A percentile compares a stretch with the other conserved stretches of the same genome.
These are phyloP conservation scores for Malassezia globosa DNA, from an alignment of 1,284 basidiomycete genomes.

Conservation along the genomic window DNA sequence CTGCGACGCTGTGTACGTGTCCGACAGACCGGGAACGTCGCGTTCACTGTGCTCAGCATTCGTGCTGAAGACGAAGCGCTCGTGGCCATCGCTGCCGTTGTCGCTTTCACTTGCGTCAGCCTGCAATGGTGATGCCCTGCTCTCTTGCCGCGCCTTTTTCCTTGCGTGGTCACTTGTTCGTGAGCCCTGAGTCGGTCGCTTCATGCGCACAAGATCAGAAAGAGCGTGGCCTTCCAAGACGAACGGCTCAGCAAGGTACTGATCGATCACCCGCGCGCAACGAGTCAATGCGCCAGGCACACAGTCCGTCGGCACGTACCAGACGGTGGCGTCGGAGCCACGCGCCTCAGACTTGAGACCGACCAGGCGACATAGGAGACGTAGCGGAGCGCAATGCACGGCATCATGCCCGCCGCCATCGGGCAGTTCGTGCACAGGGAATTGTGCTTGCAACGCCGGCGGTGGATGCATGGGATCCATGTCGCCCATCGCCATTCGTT, in stretches of 20 bases:
- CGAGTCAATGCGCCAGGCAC: slow-evolving; percentile 29
- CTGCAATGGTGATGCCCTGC: too few species aligned
- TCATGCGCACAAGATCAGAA: slow-evolving; percentile 24
- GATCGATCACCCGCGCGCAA: slow-evolving; percentile 35
- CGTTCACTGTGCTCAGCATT: slow-evolving; percentile 4
- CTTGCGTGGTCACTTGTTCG: too few species aligned
- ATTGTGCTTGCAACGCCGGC: not conserved
- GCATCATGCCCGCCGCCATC: not conserved
- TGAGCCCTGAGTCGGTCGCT: slow-evolving; percentile 19
- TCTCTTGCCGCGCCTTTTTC: too few species aligned
- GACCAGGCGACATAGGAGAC: slow-evolving; percentile 35
- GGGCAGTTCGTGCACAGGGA: not conserved
- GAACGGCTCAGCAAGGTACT: slow-evolving; percentile 33
- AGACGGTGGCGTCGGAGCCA: slow-evolving; percentile 20
- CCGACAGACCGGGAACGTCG: slow-evolving; percentile 10
- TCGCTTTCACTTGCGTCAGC: too few species aligned
- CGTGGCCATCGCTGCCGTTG: not conserved
- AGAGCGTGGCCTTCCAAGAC: slow-evolving; percentile 21
- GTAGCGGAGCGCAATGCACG: not conserved
- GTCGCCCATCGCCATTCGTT: slow-evolving; percentile 18
- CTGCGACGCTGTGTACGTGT: not conserved
- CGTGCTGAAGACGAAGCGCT: not conserved
- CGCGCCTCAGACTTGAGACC: slow-evolving; percentile 20
- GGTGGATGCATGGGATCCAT: slow-evolving; percentile 1
- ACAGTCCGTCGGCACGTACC: slow-evolving; percentile 30